Conservation (phyloP, 129 eudicot species). For the Erigeron canadensis region DNA sequence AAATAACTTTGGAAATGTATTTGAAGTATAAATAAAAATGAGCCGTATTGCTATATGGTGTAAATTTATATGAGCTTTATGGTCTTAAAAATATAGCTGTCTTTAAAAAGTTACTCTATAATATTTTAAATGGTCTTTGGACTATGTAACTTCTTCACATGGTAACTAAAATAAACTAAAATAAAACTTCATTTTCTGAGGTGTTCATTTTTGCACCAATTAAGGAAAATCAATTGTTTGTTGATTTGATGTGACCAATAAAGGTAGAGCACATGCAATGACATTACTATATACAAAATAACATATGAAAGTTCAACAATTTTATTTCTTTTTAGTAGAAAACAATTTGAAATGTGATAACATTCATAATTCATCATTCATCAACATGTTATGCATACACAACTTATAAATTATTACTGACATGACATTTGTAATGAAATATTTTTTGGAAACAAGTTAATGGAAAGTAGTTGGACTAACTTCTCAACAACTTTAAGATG, state of each 20-base stretch:
- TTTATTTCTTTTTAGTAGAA: background rate
- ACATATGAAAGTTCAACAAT: background rate
- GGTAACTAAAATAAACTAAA: background rate
- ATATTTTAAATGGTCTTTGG: no score
- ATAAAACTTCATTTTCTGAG: no score
- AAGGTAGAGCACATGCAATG: conserved; percentile 4
- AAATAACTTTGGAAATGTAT: background rate
- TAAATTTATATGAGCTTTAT: no score
- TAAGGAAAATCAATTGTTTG: background rate
- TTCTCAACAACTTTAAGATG: conserved; percentile 21
- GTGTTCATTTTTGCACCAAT: background rate
- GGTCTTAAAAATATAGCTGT: no score
- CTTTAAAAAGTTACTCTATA: no score
- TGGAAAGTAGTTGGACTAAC: conserved; percentile 39
- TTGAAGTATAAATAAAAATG: no score
- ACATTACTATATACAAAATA: background rate
- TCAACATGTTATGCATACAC: background rate
- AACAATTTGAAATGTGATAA: background rate
- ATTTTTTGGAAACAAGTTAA: conserved; percentile 1
- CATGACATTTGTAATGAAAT: background rate
- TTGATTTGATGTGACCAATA: background rate
- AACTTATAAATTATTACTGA: background rate
- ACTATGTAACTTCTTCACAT: conserved; percentile 5
- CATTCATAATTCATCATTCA: background rate
- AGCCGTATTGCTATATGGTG: no score